These are phyloP conservation scores for Hemerocallis citrina DNA, from an alignment of 106 monocot genomes.

Conservation along the genomic window DNA sequence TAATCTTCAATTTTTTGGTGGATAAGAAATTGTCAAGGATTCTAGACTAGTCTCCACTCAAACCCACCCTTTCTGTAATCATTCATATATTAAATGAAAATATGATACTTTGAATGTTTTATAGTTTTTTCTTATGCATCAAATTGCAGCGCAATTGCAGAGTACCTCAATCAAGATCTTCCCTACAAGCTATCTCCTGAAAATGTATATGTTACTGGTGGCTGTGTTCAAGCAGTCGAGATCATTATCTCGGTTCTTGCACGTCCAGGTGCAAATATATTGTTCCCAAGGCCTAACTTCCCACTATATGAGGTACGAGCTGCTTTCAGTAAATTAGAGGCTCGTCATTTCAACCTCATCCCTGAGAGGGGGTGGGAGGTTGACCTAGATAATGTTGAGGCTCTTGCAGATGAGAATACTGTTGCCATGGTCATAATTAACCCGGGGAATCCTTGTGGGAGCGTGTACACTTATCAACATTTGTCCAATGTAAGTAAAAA, in stretches of 20 bases:
- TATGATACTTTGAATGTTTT: no score
- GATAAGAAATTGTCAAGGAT: no score
- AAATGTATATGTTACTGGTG: slow-evolving; percentile 47
- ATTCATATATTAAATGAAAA: no score
- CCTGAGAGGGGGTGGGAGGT: slow-evolving; percentile 61
- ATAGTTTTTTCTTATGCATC: not conserved
- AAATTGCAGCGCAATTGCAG: slow-evolving; percentile 40
- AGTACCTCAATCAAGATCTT: slow-evolving; percentile 44
- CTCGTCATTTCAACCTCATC: slow-evolving; percentile 41
- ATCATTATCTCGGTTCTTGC: slow-evolving; percentile 37
- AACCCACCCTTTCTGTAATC: no score
- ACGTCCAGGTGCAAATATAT: slow-evolving; percentile 50
- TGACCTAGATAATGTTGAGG: slow-evolving; percentile 40
- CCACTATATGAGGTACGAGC: slow-evolving; percentile 40
- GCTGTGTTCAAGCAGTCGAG: slow-evolving; percentile 56
- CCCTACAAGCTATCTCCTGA: slow-evolving; percentile 45
- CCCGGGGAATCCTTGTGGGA: slow-evolving; percentile 65
- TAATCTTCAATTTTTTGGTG: no score
- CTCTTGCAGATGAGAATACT: slow-evolving; percentile 54
- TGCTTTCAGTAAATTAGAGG: slow-evolving; percentile 30
- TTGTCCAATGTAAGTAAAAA: slow-evolving; percentile 40
- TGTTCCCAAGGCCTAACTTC: slow-evolving; percentile 57
- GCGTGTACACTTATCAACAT: slow-evolving; percentile 43
- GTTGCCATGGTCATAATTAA: slow-evolving; percentile 56
- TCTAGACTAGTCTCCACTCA: no score